Evolutionary conservation across 2,329 filamentous ascomycete genomes (phyloP).

Genomic region (Aspergillus calidoustus): DNA sequence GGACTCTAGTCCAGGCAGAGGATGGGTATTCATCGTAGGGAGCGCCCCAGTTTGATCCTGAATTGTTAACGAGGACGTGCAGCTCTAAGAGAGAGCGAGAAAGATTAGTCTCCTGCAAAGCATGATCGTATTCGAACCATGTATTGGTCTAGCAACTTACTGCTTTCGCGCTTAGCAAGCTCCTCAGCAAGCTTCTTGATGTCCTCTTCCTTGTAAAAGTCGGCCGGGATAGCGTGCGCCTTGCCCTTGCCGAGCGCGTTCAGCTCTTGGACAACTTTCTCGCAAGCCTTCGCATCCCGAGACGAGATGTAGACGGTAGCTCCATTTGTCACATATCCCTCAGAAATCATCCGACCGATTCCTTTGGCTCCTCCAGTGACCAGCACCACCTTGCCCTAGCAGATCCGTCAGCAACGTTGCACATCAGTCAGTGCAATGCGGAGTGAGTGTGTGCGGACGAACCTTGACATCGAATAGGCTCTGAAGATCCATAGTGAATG

Average conservation of each 20-base stretch:
- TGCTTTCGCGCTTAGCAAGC: conserved; percentile 56
- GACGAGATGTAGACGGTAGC: conserved; percentile 60
- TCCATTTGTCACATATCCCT: conserved; percentile 58
- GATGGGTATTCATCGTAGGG: conserved; percentile 63
- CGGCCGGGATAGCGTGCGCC: conserved; percentile 56
- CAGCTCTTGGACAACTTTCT: conserved; percentile 51
- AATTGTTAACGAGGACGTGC: conserved; percentile 57
- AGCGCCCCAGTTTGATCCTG: conserved; percentile 59
- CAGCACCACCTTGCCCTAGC: conserved; percentile 52
- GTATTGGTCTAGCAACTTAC: conserved; percentile 46
- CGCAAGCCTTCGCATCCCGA: conserved; percentile 56
- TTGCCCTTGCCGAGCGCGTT: conserved; percentile 58
- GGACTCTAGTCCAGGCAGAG: conserved; percentile 61
- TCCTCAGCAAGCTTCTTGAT: conserved; percentile 55
- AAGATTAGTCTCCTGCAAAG: background rate
- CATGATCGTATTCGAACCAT: background rate
- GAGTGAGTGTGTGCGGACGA: conserved; percentile 20
- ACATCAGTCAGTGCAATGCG: background rate
- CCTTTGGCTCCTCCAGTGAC: conserved; percentile 58
- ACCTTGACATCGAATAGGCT: conserved; percentile 66
- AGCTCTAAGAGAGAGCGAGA: conserved; percentile 39
- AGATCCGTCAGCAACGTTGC: background rate
- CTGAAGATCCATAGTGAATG: conserved; percentile 56
- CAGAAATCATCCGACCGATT: conserved; percentile 60
- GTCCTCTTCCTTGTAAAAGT: conserved; percentile 58